Conservation (phyloP, 2,329 filamentous ascomycete genomes). For the Metarhizium robertsii region DNA sequence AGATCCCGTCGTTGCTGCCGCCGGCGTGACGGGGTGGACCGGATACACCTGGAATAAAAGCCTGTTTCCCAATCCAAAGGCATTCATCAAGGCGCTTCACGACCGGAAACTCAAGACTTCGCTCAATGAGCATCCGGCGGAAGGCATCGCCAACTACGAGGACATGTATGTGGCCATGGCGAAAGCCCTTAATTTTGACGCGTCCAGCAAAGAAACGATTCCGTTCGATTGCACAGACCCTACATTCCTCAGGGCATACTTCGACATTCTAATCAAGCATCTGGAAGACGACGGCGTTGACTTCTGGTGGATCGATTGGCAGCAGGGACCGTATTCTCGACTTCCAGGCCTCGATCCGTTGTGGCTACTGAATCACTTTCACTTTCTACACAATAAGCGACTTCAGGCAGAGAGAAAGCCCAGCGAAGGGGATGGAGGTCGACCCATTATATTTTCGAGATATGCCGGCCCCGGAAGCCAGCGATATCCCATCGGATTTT, state of each 20-base stretch:
- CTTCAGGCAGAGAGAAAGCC: constrained; percentile 22
- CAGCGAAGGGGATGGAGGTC: constrained; percentile 9
- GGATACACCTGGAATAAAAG: constrained; percentile 9
- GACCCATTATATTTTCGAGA: constrained; percentile 47
- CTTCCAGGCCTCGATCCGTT: constrained; percentile 52
- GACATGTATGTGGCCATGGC: constrained; percentile 47
- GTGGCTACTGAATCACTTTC: constrained; percentile 57
- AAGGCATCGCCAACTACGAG: constrained; percentile 47
- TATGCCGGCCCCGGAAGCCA: constrained; percentile 55
- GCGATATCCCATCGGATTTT: constrained; percentile 56
- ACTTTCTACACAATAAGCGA: constrained; percentile 43
- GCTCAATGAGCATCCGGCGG: constrained; percentile 54
- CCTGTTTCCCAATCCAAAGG: constrained; percentile 45
- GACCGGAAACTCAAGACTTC: constrained; percentile 42
- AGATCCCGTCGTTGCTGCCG: constrained; percentile 31
- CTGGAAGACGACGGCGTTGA: constrained; percentile 49
- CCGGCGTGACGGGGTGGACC: constrained; percentile 40
- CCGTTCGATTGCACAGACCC: constrained; percentile 45
- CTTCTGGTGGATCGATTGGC: constrained; percentile 63
- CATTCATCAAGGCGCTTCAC: constrained; percentile 42
- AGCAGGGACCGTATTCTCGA: constrained; percentile 47
- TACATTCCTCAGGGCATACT: constrained; percentile 48
- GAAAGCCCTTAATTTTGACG: constrained; percentile 39
- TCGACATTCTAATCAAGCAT: constrained; percentile 44
- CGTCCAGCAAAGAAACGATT: constrained; percentile 38